These are phyloP conservation scores for Syzygium aromaticum DNA, from an alignment of 345 rosid genomes.

Conservation along the genomic window DNA sequence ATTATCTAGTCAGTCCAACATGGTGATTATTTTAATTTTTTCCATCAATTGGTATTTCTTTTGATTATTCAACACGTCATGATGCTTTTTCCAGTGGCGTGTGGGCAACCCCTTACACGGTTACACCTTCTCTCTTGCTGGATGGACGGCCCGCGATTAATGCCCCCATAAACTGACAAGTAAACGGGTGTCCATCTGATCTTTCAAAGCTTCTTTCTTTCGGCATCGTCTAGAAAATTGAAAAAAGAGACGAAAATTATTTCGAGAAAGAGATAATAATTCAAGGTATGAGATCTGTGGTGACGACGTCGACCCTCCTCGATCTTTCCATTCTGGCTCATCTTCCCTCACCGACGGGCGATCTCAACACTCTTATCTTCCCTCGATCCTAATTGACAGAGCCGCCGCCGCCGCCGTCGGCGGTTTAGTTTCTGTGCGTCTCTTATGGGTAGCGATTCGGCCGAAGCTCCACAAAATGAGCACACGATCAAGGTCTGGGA, in stretches of 20 bases:
- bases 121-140: neutral
- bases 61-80: neutral
- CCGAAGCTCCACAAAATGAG: neutral
- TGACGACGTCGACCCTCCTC: neutral
- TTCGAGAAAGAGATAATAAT: neutral
- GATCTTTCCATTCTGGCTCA: neutral
- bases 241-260: neutral
- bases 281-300: neutral
- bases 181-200: neutral
- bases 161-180: neutral
- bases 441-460: neutral
- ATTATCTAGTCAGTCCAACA: neutral
- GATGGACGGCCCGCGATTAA: neutral
- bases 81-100: neutral
- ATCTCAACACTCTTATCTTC: neutral
- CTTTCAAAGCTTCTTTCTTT: neutral
- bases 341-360: neutral
- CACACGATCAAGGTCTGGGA: neutral
- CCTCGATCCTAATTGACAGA: neutral
- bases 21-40: neutral
- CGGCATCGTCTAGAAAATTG: neutral
- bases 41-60: neutral
- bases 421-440: neutral
- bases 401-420: neutral
- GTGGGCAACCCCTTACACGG: neutral